Percentiles rank a stretch among this genome's conserved stretches.
Evolutionary conservation across 768 basidiomycete species (phyloP).

Genomic region (Boletus rubroflammeus): DNA sequence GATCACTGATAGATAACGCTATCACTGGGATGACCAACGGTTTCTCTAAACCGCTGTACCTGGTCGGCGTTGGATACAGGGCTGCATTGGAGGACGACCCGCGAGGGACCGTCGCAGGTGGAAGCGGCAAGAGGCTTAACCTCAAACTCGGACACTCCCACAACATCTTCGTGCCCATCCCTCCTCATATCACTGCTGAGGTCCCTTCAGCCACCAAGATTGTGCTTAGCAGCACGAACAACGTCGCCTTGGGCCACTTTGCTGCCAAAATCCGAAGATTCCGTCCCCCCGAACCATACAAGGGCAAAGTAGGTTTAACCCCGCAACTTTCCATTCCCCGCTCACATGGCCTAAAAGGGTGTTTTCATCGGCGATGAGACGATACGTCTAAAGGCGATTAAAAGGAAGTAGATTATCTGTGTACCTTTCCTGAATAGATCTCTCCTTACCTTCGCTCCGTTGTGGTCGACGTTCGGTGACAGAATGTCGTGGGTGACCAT

Average conservation of each 20-base stretch:
- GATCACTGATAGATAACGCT: slow-evolving; percentile 86
- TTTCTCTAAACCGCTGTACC: slow-evolving; percentile 75
- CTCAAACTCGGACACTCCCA: slow-evolving; percentile 95
- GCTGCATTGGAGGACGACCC: slow-evolving; percentile 83
- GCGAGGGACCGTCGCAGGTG: slow-evolving; percentile 51
- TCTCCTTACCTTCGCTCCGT: not conserved
- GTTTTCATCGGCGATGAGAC: slow-evolving; percentile 93
- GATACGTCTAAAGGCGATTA: slow-evolving; percentile 85
- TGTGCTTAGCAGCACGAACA: slow-evolving; percentile 77
- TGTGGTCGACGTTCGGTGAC: not conserved
- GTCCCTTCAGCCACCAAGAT: slow-evolving; percentile 85
- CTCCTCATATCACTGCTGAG: slow-evolving; percentile 73
- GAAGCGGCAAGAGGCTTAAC: slow-evolving; percentile 66
- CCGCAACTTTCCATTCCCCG: not conserved
- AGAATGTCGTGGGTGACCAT: not conserved
- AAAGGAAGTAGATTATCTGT: slow-evolving; percentile 76
- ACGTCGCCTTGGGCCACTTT: slow-evolving; percentile 83
- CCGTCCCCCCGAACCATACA: slow-evolving; percentile 94
- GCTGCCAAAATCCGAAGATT: slow-evolving; percentile 80
- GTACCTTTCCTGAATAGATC: slow-evolving; percentile 5
- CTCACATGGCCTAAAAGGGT: slow-evolving; percentile 49
- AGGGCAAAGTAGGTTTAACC: slow-evolving; percentile 77
- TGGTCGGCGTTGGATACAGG: slow-evolving; percentile 95
- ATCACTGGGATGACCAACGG: slow-evolving; percentile 87
- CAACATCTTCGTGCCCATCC: slow-evolving; percentile 78